A percentile compares a stretch with the other conserved stretches of the same genome.
Conservation (phyloP, 1,284 basidiomycete species). For the Trametes polyzona region DNA sequence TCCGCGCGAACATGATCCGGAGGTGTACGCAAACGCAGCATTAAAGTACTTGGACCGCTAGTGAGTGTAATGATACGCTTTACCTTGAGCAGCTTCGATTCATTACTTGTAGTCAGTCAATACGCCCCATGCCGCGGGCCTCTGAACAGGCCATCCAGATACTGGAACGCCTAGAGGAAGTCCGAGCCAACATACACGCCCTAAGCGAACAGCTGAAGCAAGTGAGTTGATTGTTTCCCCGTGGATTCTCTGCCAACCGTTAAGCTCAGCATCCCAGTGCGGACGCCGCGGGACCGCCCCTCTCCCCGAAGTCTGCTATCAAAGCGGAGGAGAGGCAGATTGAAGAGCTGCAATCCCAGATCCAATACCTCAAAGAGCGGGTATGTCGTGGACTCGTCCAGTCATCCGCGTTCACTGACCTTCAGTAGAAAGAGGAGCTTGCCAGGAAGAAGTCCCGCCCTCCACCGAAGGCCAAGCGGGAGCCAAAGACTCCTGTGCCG, state of each 20-base stretch:
- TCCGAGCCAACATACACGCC: conserved; percentile 54
- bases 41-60: conserved; percentile 75
- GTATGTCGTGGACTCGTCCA: conserved; percentile 32
- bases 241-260: conserved; percentile 23
- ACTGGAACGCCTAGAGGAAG: conserved; percentile 53
- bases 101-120: conserved; percentile 49
- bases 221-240: conserved; percentile 43
- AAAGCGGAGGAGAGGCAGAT: conserved; percentile 63
- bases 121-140: conserved; percentile 74
- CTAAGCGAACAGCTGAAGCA: conserved; percentile 55
- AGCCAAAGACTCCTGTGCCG: conserved; percentile 27
- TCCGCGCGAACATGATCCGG: conserved; percentile 61
- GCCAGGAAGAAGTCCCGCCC: conserved; percentile 33
- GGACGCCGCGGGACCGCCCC: conserved; percentile 41
- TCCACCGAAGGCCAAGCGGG: conserved; percentile 14
- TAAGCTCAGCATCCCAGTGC: conserved; percentile 36
- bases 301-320: conserved; percentile 46
- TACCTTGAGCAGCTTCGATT: background rate
- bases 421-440: conserved; percentile 48
- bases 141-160: conserved; percentile 58
- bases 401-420: background rate
- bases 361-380: conserved; percentile 56
- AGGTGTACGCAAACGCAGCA: conserved; percentile 74
- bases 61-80: conserved; percentile 44
- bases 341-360: conserved; percentile 53